phyloP scores from a whole-genome alignment of 1,139 yeast species.

The Diutina pseudorugosa region DNA sequence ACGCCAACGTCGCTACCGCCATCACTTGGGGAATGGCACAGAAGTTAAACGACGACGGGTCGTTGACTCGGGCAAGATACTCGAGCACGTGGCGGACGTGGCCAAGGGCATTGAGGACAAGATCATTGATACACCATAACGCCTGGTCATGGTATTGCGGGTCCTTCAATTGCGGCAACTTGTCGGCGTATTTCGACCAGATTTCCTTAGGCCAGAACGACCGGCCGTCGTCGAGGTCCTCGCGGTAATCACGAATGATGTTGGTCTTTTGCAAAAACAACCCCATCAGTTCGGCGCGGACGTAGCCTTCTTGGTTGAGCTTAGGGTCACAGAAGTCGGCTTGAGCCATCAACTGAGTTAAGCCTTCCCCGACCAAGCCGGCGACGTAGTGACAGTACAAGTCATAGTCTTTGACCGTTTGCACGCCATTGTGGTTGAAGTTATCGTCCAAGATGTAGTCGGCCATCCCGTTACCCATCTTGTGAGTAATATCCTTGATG shows the following conservation, averaged over 20 bases:
- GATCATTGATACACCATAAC: slow-evolving; percentile 65
- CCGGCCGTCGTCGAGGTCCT: slow-evolving; percentile 84
- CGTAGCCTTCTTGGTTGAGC: slow-evolving; percentile 37
- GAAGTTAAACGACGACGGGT: slow-evolving; percentile 76
- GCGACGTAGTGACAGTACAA: slow-evolving; percentile 95
- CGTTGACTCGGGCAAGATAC: slow-evolving; percentile 66
- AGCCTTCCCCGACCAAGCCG: slow-evolving; percentile 93
- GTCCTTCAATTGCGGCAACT: slow-evolving; percentile 44
- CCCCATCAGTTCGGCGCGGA: slow-evolving; percentile 81
- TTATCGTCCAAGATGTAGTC: slow-evolving; percentile 73
- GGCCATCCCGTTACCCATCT: slow-evolving; percentile 98
- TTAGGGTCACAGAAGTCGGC: slow-evolving; percentile 51
- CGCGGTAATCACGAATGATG: slow-evolving; percentile 89
- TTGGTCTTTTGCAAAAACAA: slow-evolving; percentile 89
- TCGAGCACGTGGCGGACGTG: slow-evolving; percentile 72
- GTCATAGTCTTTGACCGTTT: slow-evolving; percentile 71
- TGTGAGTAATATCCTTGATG: slow-evolving; percentile 58
- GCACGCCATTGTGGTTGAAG: slow-evolving; percentile 69
- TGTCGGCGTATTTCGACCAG: slow-evolving; percentile 71
- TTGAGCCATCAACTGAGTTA: slow-evolving; percentile 65
- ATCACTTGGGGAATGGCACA: slow-evolving; percentile 97
- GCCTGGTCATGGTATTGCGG: slow-evolving; percentile 37
- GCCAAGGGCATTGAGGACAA: slow-evolving; percentile 66
- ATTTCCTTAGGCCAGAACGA: slow-evolving; percentile 95
- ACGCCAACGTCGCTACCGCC: slow-evolving; percentile 91